Base-by-base conservation (phyloP, 2,329 filamentous ascomycete species). In the Cladosporium sp. region DNA sequence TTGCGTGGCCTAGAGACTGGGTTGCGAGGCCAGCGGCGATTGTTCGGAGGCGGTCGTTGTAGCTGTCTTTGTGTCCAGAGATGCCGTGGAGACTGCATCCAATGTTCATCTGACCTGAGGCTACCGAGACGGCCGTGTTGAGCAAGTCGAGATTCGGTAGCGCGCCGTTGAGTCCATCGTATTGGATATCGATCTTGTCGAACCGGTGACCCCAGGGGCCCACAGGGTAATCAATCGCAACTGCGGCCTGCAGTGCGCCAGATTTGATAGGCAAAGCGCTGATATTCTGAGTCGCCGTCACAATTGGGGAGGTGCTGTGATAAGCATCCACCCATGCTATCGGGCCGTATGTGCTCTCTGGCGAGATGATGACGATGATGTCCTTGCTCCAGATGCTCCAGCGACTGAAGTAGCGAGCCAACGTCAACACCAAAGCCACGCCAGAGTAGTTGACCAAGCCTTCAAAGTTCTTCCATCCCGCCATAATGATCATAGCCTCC, bases 341-440 rank as follows among this genome's bases (percentile, higher is more conserved):
- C 0, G 90, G 89, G 1, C 92, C 93, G 9, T 88, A 86, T 54
- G 85, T 86, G 68, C 89, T 95, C 70, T 98, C 93, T 0, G 88
- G 85, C 0, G 93, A 85, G 43, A 98, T 80, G 5, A 98, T 73
- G 61, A 98, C 83, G 54, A 98, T 92, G 60, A 98, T 95, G 68
- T 98, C 93, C 71, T 98, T 98, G 54, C 91, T 96, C 93, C 93
- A 98, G 28, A 98, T 78, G 49, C 90, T 96, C 93, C 93, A 98
- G 61, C 87, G 83, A 71, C 95, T 95, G 74, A 98, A 97, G 72
- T 98, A 98, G 59, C 93, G 83, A 28, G 89, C 88, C 60, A 98
- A 72, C 0, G 92, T 91, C 63, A 98, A 74, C 2, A 90, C 85
- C 32, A 98, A 78, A 7, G 90, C 85, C 5, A 98, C 84, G 14